Conservation (phyloP, 768 basidiomycete species). For the Clathrus columnatus region DNA sequence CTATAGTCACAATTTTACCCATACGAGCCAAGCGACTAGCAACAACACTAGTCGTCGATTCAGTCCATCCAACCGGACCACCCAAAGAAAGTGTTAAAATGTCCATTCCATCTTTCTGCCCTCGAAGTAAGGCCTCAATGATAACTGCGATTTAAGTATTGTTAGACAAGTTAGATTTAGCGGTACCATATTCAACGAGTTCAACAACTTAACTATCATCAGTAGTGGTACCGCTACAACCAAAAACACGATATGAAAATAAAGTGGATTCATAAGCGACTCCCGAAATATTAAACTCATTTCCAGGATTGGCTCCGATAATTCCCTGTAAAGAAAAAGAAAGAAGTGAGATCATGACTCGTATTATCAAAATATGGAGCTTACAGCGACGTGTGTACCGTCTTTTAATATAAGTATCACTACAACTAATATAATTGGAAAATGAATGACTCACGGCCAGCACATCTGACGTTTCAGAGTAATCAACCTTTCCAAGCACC, state of each 20-base stretch:
- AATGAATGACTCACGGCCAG: constrained; percentile 20
- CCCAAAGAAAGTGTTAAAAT: constrained; percentile 63
- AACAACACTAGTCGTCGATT: constrained; percentile 42
- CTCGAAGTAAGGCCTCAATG: constrained; percentile 44
- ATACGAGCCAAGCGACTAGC: constrained; percentile 47
- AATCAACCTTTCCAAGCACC: too few species aligned
- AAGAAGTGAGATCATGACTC: background rate
- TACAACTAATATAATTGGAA: background rate
- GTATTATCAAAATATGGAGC: constrained; percentile 16
- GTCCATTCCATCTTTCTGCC: constrained; percentile 44
- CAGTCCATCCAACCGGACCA: constrained; percentile 56
- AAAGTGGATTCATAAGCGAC: constrained; percentile 56
- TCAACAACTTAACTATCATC: constrained; percentile 37
- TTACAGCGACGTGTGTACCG: constrained; percentile 49
- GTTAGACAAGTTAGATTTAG: constrained; percentile 17
- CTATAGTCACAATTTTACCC: constrained; percentile 55
- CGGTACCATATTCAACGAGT: background rate
- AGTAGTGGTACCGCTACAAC: constrained; percentile 42
- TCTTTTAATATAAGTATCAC: constrained; percentile 24
- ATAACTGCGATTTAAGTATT: constrained; percentile 25
- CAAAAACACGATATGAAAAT: constrained; percentile 50
- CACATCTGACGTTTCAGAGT: too few species aligned
- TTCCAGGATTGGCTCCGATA: constrained; percentile 51
- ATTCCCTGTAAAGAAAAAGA: constrained; percentile 38
- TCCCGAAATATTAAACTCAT: constrained; percentile 58